Base-by-base conservation (phyloP, 2,329 filamentous ascomycete species). In the Pseudocercospora ulei region DNA sequence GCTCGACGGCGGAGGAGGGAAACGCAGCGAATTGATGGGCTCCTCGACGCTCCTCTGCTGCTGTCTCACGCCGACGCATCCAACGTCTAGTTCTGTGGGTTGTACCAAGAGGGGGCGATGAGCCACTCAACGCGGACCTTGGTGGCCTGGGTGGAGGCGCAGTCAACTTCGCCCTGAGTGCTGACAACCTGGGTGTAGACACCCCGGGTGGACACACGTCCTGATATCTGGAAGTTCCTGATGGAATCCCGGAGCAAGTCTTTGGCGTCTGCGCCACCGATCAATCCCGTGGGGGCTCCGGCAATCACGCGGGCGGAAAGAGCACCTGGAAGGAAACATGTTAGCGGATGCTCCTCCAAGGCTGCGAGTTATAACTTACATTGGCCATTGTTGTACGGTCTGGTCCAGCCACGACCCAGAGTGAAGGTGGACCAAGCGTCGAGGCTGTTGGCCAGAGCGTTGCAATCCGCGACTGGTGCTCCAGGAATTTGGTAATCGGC, bases 51-150 rank as follows among this genome's bases (percentile, higher is more conserved):
- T n/a, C n/a, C n/a, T n/a, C n/a, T n/a, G n/a, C n/a, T n/a, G n/a
- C n/a, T n/a, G n/a, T n/a, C n/a, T n/a, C n/a, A n/a, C n/a, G n/a
- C n/a, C n/a, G n/a, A n/a, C n/a, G n/a, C n/a, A n/a, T n/a, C n/a
- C n/a, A n/a, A n/a, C n/a, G n/a, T n/a, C n/a, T 24, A 25, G 33
- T 36, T 41, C 31, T 31, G 22, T 17, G 39, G 39, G 39, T 41
- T 41, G n/a, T 41, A 41, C 13, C 17, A 13, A 3, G 39, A 37
- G 9, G 13, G 16, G 11, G 39, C 24, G 4, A 41, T 6, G 4
- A 41, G 23, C 39, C 39, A 41, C 18, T 41, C 33, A 4, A 41
- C 39, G 31, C 39, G 17, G 11, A 41, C 39, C 7, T 19, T 4
- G 1, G 13, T 17, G n/a, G 11, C 14, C 13, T 22, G 13, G 2